Conservation (phyloP, 1,139 yeast genomes). For the Saccharomyces hybrid region DNA sequence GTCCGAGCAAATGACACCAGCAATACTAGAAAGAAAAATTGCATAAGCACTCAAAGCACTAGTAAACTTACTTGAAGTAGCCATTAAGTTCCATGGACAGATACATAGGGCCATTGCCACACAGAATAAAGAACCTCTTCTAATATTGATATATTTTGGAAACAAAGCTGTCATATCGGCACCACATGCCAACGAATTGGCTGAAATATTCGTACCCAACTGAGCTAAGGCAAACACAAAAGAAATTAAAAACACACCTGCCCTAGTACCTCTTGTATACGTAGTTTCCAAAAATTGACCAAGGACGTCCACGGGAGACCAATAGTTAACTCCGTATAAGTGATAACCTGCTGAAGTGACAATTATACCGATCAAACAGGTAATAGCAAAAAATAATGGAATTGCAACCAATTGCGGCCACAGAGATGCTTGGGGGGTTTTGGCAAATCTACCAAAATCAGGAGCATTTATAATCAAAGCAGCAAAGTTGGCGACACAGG, state of each 20-base stretch:
- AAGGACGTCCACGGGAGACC: conserved; percentile 79
- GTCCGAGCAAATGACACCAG: conserved; percentile 37
- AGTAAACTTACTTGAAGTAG: conserved; percentile 65
- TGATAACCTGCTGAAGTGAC: conserved; percentile 70
- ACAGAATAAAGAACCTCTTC: conserved; percentile 75
- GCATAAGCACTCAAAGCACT: conserved; percentile 80
- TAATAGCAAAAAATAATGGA: conserved; percentile 69
- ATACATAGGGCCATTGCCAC: conserved; percentile 66
- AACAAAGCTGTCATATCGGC: conserved; percentile 77
- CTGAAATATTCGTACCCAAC: conserved; percentile 79
- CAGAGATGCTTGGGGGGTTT: conserved; percentile 39
- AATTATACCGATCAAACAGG: conserved; percentile 82
- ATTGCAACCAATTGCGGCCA: conserved; percentile 53
- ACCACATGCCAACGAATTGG: conserved; percentile 80
- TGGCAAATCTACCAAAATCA: conserved; percentile 77
- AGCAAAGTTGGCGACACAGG: conserved; percentile 72
- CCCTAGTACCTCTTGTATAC: conserved; percentile 60
- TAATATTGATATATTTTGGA: conserved; percentile 68
- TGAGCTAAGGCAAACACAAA: conserved; percentile 74
- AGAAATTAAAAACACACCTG: conserved; percentile 74
- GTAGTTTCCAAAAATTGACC: conserved; percentile 51
- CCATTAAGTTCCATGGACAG: conserved; percentile 78
- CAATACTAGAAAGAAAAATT: conserved; percentile 74
- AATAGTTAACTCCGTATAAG: conserved; percentile 58
- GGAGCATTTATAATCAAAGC: conserved; percentile 80